Evolutionary conservation across 352 stramenopile species (phyloP).

Genomic region (Globisporangium canariense): DNA sequence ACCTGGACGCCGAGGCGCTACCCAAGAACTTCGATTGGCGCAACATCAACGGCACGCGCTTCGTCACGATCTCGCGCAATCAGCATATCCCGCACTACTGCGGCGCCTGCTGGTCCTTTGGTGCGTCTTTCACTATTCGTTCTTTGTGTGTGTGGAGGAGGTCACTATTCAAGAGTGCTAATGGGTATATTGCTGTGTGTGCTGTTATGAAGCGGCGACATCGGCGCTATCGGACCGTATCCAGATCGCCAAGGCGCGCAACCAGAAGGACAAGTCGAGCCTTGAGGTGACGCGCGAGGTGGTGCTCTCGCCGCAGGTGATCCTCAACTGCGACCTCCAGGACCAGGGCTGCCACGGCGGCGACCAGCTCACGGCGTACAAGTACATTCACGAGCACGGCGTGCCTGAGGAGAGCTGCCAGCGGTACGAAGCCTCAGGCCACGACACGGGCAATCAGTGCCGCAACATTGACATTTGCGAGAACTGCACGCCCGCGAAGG

Average conservation of each 20-base stretch:
- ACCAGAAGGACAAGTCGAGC: conserved; percentile 36
- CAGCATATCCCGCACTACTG: conserved; percentile 89
- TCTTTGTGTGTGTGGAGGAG: background rate
- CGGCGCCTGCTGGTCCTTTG: conserved; percentile 87
- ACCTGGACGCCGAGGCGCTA: conserved; percentile 62
- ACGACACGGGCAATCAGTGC: conserved; percentile 90
- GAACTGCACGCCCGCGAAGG: conserved; percentile 85
- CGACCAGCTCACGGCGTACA: conserved; percentile 89
- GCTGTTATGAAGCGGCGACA: conserved; percentile 47
- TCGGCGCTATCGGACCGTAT: conserved; percentile 86
- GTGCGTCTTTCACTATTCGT: conserved; percentile 22
- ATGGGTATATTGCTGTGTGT: background rate
- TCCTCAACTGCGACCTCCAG: conserved; percentile 88
- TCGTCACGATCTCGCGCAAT: conserved; percentile 81
- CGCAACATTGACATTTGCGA: conserved; percentile 88
- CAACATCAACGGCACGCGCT: conserved; percentile 78
- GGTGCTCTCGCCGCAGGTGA: conserved; percentile 78
- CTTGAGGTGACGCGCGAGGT: conserved; percentile 76
- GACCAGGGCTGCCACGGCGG: conserved; percentile 92
- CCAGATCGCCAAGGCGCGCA: conserved; percentile 73
- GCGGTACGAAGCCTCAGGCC: conserved; percentile 89
- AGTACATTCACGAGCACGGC: conserved; percentile 88
- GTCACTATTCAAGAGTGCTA: background rate
- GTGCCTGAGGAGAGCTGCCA: conserved; percentile 95
- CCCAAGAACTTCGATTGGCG: conserved; percentile 94